Evolutionary conservation across 371 early-diverging fungal species (phyloP), one percentile per base, ranked within the genome.

Genomic region (Basidiobolus meristosporus): DNA sequence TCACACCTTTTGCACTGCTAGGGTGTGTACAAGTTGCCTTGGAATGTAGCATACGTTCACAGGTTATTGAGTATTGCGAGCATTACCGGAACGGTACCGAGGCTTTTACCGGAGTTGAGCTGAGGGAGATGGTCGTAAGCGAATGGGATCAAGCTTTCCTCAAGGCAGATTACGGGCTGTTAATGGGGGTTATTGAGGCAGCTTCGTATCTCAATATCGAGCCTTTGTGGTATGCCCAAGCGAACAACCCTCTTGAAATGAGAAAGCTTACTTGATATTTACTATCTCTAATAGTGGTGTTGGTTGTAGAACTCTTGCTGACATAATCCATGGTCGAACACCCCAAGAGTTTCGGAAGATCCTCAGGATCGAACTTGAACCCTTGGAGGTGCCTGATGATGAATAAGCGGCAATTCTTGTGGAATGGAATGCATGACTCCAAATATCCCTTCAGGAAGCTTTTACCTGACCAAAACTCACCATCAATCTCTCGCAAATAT

Each of bases 291-390:
- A 14, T 17, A 2, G 18, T 30, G 21, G 14, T 2, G 6, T 15
- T 18, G 28, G 76, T 0, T 88, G 90, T 50, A 82, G 78, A 53
- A 82, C 83, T 0, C 86, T 90, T 32, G 90, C 90, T 21, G 77
- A 81, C 46, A 86, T 89, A 83, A 81, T 89, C 59, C 81, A 80
- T 59, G 57, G 74, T 31, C 87, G 87, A 60, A 59, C 72, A 3
- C 77, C 83, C 3, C 81, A 88, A 45, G 90, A 90, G 56, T 79
- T 89, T 44, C 60, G 90, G 19, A 71, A 70, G 38, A 76, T 77
- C 31, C 89, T 90, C 51, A 74, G 74, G 52, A 77, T 89, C 53
- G 88, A 90, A 55, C 87, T 89, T 63, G 74, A 82, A 1, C 77
- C 83, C 0, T n/a, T n/a, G n/a, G n/a, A n/a, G n/a, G n/a, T n/a